phyloP scores from a whole-genome alignment of 768 basidiomycete species.

The Termitomyces titanicus region DNA sequence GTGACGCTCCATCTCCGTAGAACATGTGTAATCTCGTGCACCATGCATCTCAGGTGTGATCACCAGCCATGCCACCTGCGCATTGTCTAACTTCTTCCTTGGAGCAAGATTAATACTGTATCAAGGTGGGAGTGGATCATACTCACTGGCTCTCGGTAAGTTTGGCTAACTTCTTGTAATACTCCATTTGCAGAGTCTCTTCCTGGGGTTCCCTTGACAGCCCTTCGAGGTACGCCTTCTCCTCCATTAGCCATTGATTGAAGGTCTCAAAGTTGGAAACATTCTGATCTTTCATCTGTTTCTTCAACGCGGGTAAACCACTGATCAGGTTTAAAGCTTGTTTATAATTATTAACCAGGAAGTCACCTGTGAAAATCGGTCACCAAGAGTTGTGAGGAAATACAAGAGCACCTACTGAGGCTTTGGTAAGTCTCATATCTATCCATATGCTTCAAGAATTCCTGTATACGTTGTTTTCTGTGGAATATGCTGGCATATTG shows the following conservation, averaged over 20 bases:
- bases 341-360: conserved; percentile 6
- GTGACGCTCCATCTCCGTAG: not conserved
- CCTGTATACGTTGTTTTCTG: conserved; percentile 19
- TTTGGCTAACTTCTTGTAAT: conserved; percentile 3
- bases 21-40: not conserved
- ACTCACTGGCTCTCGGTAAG: not conserved
- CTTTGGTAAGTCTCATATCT: conserved; percentile 1
- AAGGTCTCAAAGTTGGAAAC: not conserved
- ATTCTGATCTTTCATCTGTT: not conserved
- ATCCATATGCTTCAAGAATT: conserved; percentile 8
- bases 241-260: not conserved
- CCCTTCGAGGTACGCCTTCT: not conserved
- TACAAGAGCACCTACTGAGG: conserved; percentile 1
- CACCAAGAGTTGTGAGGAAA: not conserved
- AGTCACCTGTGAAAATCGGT: not conserved
- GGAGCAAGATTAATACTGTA: not conserved
- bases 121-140: not conserved
- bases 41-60: not conserved
- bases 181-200: conserved; percentile 5
- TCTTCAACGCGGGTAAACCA: not conserved
- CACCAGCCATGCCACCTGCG: not conserved
- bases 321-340: not conserved
- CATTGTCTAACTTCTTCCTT: not conserved
- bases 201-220: not conserved
- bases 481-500: conserved; percentile 19